These are phyloP conservation scores for Solanum gracilifrons DNA, from an alignment of 257 asterid species.

Conservation along the genomic window DNA sequence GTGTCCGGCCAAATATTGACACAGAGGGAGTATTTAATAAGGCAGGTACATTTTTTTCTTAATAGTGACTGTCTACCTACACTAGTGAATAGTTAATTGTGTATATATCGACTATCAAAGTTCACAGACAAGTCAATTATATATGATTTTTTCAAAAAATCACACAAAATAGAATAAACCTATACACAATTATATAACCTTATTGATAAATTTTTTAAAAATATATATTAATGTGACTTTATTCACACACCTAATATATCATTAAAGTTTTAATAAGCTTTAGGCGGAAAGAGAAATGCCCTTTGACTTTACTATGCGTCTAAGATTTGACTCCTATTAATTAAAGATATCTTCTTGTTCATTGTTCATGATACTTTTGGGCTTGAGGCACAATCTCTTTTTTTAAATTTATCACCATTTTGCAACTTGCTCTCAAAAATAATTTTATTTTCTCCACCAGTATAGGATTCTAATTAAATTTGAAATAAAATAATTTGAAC, in stretches of 20 bases:
- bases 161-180: background rate
- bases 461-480: background rate
- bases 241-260: background rate
- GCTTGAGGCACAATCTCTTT: background rate
- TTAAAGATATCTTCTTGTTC: background rate
- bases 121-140: background rate
- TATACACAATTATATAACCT: background rate
- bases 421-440: background rate
- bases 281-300: background rate
- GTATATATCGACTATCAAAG: background rate
- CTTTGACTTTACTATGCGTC: background rate
- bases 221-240: background rate
- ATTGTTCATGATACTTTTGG: background rate
- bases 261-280: background rate
- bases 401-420: background rate
- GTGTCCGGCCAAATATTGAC: too few relatives aligned
- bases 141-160: background rate
- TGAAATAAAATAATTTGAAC: background rate
- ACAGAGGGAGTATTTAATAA: too few relatives aligned
- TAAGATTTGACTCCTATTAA: background rate
- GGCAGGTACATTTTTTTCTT: background rate
- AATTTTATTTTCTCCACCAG: background rate
- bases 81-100: background rate
- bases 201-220: background rate
- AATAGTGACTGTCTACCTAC: background rate